These are phyloP conservation scores for Colletotrichum lupini DNA, from an alignment of 2,329 filamentous ascomycete species.

Conservation along the genomic window DNA sequence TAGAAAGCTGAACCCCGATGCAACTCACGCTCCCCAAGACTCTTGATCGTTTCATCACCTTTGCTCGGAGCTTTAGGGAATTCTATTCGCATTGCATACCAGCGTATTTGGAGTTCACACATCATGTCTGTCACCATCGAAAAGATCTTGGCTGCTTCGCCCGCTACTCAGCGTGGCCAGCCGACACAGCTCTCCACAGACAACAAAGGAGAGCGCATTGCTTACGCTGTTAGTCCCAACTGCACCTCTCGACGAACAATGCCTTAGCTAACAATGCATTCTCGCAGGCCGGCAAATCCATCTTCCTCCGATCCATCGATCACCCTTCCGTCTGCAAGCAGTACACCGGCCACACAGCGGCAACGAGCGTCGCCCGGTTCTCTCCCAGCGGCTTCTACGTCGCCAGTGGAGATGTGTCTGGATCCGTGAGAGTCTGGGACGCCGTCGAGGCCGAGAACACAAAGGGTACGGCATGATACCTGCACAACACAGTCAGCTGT, in stretches of 20 bases:
- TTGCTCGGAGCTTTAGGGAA: not conserved
- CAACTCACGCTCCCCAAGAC: constrained; percentile 11
- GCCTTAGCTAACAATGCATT: not conserved
- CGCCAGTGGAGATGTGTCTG: constrained; percentile 88
- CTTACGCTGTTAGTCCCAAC: constrained; percentile 79
- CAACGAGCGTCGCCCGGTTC: constrained; percentile 93
- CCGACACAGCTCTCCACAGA: constrained; percentile 91
- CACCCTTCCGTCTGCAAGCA: constrained; percentile 85
- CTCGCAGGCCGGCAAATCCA: constrained; percentile 87
- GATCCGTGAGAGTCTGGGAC: constrained; percentile 92
- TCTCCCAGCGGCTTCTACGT: constrained; percentile 95
- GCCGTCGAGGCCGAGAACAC: constrained; percentile 85
- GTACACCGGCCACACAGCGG: constrained; percentile 89
- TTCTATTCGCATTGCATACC: not conserved
- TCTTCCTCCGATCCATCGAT: constrained; percentile 96
- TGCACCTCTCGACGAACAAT: not conserved
- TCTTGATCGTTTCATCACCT: not conserved
- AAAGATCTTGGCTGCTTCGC: constrained; percentile 85
- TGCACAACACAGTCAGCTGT: not conserved
- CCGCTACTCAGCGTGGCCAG: constrained; percentile 78
- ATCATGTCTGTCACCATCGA: constrained; percentile 67
- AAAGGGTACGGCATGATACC: constrained; percentile 64
- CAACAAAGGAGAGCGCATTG: constrained; percentile 88
- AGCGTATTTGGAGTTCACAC: not conserved
- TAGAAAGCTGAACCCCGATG: constrained; percentile 12